Base-by-base conservation (phyloP, 2,329 filamentous ascomycete genomes). In the Alternaria metachromatica region DNA sequence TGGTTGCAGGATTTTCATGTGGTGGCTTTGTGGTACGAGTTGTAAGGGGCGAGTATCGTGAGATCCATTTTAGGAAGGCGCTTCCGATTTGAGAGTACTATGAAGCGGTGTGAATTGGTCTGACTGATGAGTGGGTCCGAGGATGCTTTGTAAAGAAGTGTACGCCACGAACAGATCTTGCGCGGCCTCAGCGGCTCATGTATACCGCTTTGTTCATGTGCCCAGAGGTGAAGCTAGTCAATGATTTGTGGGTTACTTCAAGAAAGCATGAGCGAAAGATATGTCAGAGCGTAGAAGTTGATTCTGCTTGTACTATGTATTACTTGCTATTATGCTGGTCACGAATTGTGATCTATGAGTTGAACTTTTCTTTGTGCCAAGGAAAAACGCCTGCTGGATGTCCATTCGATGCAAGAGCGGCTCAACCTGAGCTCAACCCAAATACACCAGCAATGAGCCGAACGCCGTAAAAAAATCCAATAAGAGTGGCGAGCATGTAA, bases 351-450 rank as follows among this genome's bases (percentile, higher is more conserved):
- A 44, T 53, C 3, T 45, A 23, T 21, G 20, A 55, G 18, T 25
- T 37, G 33, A 53, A 59, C 54, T 51, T 56, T 50, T 63, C 45
- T 20, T 51, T 41, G 41, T 33, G 25, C 20, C 18, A 51, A 26
- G 18, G 12, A 21, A 45, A 53, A 59, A 64, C 53, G 54, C 62
- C 48, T 15, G 49, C 54, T 62, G 50, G 54, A 57, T 60, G 50
- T 62, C 57, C 41, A 58, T 59, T 20, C 25, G 21, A 61, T 65
- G 60, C 64, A 60, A 60, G 64, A 67, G 68, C 58, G 62, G 64
- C 68, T 58, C 62, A 30, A 26, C 6, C 23, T 28, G 43, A 64
- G 63, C 66, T 62, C 66, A 62, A 65, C 62, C 65, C 66, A 55
- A 61, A 60, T 37, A 61, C 18, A 21, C 60, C 53, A 67, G 50